Base-by-base conservation (phyloP, 306 rosid genomes). In the Cyclanthera cordifolia region DNA sequence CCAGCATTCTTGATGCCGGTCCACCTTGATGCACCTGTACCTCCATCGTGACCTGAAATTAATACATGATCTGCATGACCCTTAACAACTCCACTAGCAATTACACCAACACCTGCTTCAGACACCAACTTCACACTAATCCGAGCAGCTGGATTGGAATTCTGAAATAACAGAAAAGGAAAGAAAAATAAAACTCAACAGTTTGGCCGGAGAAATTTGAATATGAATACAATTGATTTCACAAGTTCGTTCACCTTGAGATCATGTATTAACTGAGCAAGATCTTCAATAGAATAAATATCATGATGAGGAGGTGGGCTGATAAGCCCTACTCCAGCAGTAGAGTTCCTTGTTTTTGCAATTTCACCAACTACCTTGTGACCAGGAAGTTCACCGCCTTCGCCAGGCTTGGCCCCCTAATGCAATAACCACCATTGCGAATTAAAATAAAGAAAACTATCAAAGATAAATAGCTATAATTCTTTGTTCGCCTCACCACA, bases 261-360 rank as follows among this genome's bases (percentile, higher is more conserved):
- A 81, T 94, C 99, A 64, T 94, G 91, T 80, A 94, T 94, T 58
- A 94, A 69, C 59, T 94, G 99, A 13, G 99, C 95, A 75, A 94
- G 97, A 73, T 94, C 99, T 82, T 94, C 99, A 58, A 94, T 94
- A 23, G 99, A 94, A 78, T 94, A 94, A 65, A 94, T 94, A 79
- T 94, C 99, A 74, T 94, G 99, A 83, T 94, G 99, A 24, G 99
- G 99, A 64, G 99, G 99, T 30, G 99, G 99, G 73, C 99, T 94
- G 72, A 94, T 94, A 69, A 94, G 99, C 64, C 99, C 99, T 64
- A 94, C 99, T 68, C 99, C 99, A 6, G 99, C 87, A 37, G 99
- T 94, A 69, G 99, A 94, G 72, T 90, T 90, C 85, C 99, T 88
- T 37, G 99, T 94, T 45, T 81, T 59, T 23, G 99, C 99, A 71